A percentile compares a stretch with the other conserved stretches of the same genome.
These are phyloP conservation scores for Chromera velia DNA, from an alignment of 73 alveolate species.

Conservation along the genomic window DNA sequence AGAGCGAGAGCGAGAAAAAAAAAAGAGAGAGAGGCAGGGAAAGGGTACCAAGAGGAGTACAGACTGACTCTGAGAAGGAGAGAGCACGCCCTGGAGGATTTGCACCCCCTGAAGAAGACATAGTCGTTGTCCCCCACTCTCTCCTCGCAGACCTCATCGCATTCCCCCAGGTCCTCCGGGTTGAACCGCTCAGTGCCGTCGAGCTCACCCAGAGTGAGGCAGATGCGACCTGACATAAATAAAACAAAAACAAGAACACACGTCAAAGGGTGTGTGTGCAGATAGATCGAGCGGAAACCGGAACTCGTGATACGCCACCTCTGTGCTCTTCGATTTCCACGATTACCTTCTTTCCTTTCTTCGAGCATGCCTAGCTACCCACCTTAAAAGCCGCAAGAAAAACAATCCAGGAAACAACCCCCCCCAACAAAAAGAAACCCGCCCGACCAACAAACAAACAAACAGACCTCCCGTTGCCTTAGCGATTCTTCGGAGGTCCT, in stretches of 20 bases:
- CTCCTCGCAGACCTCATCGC: slow-evolving; percentile 80
- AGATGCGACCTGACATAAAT: slow-evolving; percentile 20
- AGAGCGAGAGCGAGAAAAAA: not conserved
- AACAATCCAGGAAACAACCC: too few relatives aligned
- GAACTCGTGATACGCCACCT: too few relatives aligned
- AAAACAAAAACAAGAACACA: not conserved
- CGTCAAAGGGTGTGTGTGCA: not conserved
- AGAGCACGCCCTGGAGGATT: too few relatives aligned
- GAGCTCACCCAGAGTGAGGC: slow-evolving; percentile 67
- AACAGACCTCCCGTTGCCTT: slow-evolving; percentile 78
- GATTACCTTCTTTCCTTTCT: too few relatives aligned
- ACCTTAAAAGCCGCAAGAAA: too few relatives aligned
- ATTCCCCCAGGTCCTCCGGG: slow-evolving; percentile 59
- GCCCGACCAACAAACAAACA: too few relatives aligned
- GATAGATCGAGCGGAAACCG: too few relatives aligned
- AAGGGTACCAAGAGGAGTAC: too few relatives aligned
- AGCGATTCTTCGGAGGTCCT: slow-evolving; percentile 93
- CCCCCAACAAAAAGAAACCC: too few relatives aligned
- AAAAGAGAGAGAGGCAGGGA: not conserved
- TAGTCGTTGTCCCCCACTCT: slow-evolving; percentile 93
- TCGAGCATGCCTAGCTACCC: too few relatives aligned
- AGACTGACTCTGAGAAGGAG: too few relatives aligned
- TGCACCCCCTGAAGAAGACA: slow-evolving; percentile 80
- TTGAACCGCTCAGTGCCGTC: slow-evolving; percentile 74
- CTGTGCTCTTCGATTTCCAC: too few relatives aligned